These are phyloP conservation scores for Citropsis articulata DNA, from an alignment of 345 rosid genomes.

Conservation along the genomic window DNA sequence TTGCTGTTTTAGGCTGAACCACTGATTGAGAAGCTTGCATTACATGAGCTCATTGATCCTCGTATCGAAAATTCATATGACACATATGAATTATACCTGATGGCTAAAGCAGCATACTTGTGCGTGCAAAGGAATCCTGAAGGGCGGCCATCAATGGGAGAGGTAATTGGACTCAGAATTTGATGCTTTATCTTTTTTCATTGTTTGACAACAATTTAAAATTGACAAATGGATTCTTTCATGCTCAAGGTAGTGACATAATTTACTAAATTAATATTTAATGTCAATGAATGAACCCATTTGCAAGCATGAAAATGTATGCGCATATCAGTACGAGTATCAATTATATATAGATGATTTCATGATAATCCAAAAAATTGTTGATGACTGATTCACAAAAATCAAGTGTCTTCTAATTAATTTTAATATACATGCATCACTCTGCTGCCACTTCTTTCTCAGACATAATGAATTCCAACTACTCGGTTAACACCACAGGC, in stretches of 20 bases:
- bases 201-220: background rate
- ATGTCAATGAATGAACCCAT: too few relatives aligned
- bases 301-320: background rate
- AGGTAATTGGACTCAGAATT: slow-evolving; percentile 30
- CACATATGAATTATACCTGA: slow-evolving; percentile 36
- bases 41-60: slow-evolving; percentile 46
- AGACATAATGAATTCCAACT: background rate
- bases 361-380: background rate
- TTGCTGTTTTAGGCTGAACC: slow-evolving; percentile 41
- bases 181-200: background rate
- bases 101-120: slow-evolving; percentile 42
- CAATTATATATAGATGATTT: too few relatives aligned
- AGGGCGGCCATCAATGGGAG: slow-evolving; percentile 53
- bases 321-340: background rate
- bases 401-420: background rate
- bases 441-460: background rate
- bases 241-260: too few relatives aligned
- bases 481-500: slow-evolving; percentile 27
- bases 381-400: background rate
- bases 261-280: too few relatives aligned
- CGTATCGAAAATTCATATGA: slow-evolving; percentile 40
- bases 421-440: background rate
- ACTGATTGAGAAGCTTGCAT: slow-evolving; percentile 40
- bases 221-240: background rate
- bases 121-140: slow-evolving; percentile 52